Evolutionary conservation across 139 green algal genomes (phyloP).

Genomic region (Volvox reticuliferus): DNA sequence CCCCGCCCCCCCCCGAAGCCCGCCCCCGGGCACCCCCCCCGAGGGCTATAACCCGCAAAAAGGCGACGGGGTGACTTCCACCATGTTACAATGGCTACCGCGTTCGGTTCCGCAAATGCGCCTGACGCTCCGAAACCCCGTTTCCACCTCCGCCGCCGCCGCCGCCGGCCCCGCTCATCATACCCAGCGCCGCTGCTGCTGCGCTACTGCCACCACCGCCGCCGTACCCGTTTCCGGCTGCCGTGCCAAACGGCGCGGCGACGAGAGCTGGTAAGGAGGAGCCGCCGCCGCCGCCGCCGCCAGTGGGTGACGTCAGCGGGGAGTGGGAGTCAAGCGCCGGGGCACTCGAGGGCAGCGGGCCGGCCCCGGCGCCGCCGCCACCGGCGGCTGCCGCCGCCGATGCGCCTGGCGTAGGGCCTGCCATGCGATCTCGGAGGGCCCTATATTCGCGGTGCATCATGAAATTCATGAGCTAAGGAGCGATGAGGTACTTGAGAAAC

Average conservation of each 20-base stretch:
- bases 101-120: conserved; percentile 22
- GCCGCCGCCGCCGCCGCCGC: background rate
- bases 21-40: no score
- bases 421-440: conserved; percentile 40
- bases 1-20: no score
- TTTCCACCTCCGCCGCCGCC: background rate
- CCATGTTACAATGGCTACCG: no score
- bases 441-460: background rate
- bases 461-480: no score
- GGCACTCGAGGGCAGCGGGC: background rate
- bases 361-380: no score
- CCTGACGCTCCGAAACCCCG: background rate
- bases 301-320: background rate
- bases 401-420: no score
- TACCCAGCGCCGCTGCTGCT: background rate
- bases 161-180: background rate
- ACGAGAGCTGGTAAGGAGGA: background rate
- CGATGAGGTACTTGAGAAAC: no score
- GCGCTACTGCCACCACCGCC: background rate
- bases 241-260: background rate
- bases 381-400: no score
- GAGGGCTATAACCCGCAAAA: no score
- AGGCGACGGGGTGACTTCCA: no score
- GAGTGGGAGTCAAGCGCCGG: background rate
- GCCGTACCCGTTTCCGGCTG: background rate